A percentile compares a stretch with the other conserved stretches of the same genome.
phyloP scores from a whole-genome alignment of 139 green algal genomes.

The Coccomyxa sp. region DNA sequence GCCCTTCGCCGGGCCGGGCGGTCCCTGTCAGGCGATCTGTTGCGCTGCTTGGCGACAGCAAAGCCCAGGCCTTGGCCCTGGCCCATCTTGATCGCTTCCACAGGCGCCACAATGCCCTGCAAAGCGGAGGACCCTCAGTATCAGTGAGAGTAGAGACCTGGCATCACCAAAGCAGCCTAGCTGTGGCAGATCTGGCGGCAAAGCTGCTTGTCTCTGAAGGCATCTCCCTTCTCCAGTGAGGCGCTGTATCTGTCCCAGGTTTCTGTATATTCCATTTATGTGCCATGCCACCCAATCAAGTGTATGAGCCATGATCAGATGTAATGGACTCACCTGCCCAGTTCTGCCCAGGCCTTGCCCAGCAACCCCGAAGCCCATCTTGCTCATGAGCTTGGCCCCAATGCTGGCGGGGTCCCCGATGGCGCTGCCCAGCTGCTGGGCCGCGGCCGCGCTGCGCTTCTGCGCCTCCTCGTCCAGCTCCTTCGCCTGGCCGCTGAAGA shows the following conservation, averaged over 20 bases:
- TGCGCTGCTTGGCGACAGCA: background rate
- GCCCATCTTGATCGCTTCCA: slow-evolving; percentile 23
- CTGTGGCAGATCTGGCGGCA: no score
- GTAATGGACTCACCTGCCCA: slow-evolving; percentile 35
- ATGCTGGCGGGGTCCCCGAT: slow-evolving; percentile 45
- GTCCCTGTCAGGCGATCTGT: no score
- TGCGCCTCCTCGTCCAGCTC: slow-evolving; percentile 32
- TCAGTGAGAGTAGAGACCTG: no score
- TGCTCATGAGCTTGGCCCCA: slow-evolving; percentile 56
- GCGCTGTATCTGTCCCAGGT: no score
- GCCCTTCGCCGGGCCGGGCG: no score
- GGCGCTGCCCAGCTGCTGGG: slow-evolving; percentile 27
- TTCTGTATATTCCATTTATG: no score
- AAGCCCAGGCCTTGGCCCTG: slow-evolving; percentile 44
- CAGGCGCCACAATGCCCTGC: slow-evolving; percentile 40
- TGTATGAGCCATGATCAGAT: no score
- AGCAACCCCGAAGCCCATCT: slow-evolving; percentile 68
- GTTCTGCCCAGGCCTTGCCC: slow-evolving; percentile 52
- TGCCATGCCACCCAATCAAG: no score
- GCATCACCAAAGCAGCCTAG: no score
- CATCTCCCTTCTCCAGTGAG: no score
- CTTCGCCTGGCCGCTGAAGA: background rate
- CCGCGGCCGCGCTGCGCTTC: slow-evolving; percentile 22
- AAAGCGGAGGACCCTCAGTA: no score
- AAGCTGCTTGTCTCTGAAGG: no score